Percentiles rank a stretch among this genome's conserved stretches.
Evolutionary conservation across 2,329 filamentous ascomycete genomes (phyloP).

Genomic region (Claviceps quebecensis): DNA sequence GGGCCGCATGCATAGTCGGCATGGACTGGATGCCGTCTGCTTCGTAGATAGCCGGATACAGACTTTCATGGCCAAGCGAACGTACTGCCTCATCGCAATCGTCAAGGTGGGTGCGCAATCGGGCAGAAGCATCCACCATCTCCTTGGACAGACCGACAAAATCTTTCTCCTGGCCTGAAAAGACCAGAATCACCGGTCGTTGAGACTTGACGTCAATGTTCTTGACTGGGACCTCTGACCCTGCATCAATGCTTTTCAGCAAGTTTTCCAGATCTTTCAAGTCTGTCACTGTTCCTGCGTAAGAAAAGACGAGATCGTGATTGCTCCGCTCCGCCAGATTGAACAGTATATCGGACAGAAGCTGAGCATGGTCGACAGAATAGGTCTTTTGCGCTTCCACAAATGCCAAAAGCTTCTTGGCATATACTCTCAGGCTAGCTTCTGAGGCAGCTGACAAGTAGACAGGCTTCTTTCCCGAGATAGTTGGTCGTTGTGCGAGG

Average conservation of each 20-base stretch:
- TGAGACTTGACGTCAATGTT: not conserved
- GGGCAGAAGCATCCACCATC: conserved; percentile 14
- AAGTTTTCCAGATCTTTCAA: conserved; percentile 13
- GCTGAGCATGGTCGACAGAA: not conserved
- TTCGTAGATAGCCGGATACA: conserved; percentile 21
- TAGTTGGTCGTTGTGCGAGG: not conserved
- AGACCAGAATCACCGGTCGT: conserved; percentile 21
- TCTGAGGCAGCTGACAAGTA: not conserved
- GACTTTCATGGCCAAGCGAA: conserved; percentile 10
- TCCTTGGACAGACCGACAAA: conserved; percentile 16
- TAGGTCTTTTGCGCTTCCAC: not conserved
- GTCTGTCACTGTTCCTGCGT: not conserved
- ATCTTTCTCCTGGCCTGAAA: conserved; percentile 15
- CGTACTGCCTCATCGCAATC: not conserved
- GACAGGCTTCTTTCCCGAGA: not conserved
- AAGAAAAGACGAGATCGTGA: not conserved
- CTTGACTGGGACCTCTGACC: not conserved
- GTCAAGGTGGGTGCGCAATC: conserved; percentile 13
- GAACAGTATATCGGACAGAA: not conserved
- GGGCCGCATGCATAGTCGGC: conserved; percentile 21
- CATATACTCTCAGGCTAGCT: not conserved
- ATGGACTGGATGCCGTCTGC: conserved; percentile 10
- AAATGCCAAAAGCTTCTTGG: not conserved
- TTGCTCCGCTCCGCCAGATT: not conserved
- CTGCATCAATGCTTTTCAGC: not conserved